Evolutionary conservation across 129 eudicot genomes (phyloP).

Genomic region (Dittrichia graveolens): DNA sequence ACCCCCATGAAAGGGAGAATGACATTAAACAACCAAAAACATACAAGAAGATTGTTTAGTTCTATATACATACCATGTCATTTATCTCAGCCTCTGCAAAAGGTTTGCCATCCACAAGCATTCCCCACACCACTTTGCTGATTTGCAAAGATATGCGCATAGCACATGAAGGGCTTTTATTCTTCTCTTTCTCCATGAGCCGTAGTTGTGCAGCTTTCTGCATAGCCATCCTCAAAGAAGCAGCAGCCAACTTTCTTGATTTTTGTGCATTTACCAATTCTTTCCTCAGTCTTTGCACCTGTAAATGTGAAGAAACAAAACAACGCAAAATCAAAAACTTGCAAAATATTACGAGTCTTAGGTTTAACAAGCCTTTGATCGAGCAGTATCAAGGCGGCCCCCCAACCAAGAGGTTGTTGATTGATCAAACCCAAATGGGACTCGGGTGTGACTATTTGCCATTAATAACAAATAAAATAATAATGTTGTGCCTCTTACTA

Average conservation of each 20-base stretch:
- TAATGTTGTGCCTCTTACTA: conserved; percentile 55
- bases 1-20: neutral
- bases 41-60: neutral
- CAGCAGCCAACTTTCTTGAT: conserved; percentile 80
- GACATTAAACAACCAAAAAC: conserved; percentile 1
- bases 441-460: too few relatives aligned
- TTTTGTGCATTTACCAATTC: conserved; percentile 68
- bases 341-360: neutral
- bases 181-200: conserved; percentile 92
- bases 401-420: too few relatives aligned
- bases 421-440: too few relatives aligned
- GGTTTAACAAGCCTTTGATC: neutral
- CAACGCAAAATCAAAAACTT: neutral
- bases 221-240: conserved; percentile 79
- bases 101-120: conserved; percentile 98
- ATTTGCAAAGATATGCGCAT: conserved; percentile 97
- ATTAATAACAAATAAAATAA: neutral
- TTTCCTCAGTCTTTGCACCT: conserved; percentile 79
- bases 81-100: conserved; percentile 98
- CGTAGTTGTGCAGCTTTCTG: conserved; percentile 94
- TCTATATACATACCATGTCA: conserved; percentile 83
- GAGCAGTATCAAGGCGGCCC: too few relatives aligned
- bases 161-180: conserved; percentile 95
- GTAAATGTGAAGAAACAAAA: conserved; percentile 26
- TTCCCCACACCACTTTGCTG: conserved; percentile 89